A percentile compares a stretch with the other conserved stretches of the same genome.
phyloP scores from a whole-genome alignment of 371 early-diverging fungal genomes.

The Apophysomyces elegans region DNA sequence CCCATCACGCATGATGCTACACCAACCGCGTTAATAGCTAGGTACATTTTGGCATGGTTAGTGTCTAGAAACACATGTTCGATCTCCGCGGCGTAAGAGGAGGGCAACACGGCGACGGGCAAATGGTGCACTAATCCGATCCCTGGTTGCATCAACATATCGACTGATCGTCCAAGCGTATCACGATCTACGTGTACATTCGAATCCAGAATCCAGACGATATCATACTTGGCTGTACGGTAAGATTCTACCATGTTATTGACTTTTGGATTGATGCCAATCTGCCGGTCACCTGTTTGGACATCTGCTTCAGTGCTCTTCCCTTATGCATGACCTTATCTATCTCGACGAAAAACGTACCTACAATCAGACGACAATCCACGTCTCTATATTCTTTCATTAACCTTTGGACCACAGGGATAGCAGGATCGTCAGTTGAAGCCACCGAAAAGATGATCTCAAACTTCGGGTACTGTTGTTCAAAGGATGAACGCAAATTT shows the following conservation, averaged over 20 bases:
- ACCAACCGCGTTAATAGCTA: constrained; percentile 84
- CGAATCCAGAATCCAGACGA: constrained; percentile 93
- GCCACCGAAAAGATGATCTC: constrained; percentile 91
- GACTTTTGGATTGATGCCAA: constrained; percentile 93
- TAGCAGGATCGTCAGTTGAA: constrained; percentile 74
- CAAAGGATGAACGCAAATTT: constrained; percentile 83
- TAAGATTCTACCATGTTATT: constrained; percentile 91
- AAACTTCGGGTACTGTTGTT: constrained; percentile 80
- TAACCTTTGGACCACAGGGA: constrained; percentile 71
- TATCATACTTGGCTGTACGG: constrained; percentile 78
- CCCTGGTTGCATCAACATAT: constrained; percentile 65
- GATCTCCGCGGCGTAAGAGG: constrained; percentile 79
- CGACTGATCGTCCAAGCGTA: constrained; percentile 81
- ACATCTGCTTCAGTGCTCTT: neutral
- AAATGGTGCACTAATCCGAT: constrained; percentile 95
- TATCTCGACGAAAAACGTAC: constrained; percentile 7
- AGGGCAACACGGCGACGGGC: constrained; percentile 77
- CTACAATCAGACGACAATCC: constrained; percentile 68
- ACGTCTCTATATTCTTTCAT: constrained; percentile 71
- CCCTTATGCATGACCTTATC: neutral
- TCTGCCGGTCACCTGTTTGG: constrained; percentile 60
- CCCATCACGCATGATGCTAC: constrained; percentile 92
- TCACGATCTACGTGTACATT: constrained; percentile 83
- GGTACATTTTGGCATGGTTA: constrained; percentile 93
- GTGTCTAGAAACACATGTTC: constrained; percentile 88